These are phyloP conservation scores for Termitomyces heimii DNA, from an alignment of 768 basidiomycete species.

Conservation along the genomic window DNA sequence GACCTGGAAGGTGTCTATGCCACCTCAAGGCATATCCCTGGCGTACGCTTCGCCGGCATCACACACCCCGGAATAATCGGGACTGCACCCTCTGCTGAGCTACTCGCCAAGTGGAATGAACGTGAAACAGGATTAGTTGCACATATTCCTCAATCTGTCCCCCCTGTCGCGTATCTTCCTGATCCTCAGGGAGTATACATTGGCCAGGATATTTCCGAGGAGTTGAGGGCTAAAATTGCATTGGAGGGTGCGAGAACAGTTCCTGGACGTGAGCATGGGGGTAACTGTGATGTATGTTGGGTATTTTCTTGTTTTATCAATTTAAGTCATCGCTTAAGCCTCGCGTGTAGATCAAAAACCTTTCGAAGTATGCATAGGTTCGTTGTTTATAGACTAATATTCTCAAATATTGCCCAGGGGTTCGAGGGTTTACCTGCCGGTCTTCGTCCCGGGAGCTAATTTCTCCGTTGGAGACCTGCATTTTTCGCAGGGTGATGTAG, in stretches of 20 bases:
- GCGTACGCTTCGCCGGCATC: slow-evolving; percentile 73
- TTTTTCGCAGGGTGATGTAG: slow-evolving; percentile 72
- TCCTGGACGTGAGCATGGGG: slow-evolving; percentile 76
- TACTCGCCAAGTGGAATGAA: slow-evolving; percentile 69
- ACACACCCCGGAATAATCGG: slow-evolving; percentile 75
- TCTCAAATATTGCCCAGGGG: slow-evolving; percentile 31
- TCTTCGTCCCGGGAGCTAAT: slow-evolving; percentile 71
- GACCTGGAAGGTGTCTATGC: slow-evolving; percentile 72
- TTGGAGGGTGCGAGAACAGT: slow-evolving; percentile 69
- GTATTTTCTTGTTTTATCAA: neutral
- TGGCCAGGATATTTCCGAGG: slow-evolving; percentile 52
- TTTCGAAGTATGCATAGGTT: slow-evolving; percentile 42
- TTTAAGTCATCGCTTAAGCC: neutral
- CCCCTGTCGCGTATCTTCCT: slow-evolving; percentile 64
- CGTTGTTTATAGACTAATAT: neutral
- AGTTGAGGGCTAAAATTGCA: slow-evolving; percentile 46
- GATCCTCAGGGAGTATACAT: slow-evolving; percentile 56
- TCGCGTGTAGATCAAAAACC: slow-evolving; percentile 57
- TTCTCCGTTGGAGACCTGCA: slow-evolving; percentile 76
- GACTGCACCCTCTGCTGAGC: slow-evolving; percentile 68
- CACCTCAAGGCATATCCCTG: slow-evolving; percentile 70
- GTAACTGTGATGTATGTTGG: slow-evolving; percentile 60
- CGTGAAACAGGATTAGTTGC: slow-evolving; percentile 65
- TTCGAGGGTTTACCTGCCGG: slow-evolving; percentile 71
- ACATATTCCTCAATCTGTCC: slow-evolving; percentile 42